Evolutionary conservation across 371 early-diverging fungal genomes (phyloP).

Genomic region (Mucor circinelloides): DNA sequence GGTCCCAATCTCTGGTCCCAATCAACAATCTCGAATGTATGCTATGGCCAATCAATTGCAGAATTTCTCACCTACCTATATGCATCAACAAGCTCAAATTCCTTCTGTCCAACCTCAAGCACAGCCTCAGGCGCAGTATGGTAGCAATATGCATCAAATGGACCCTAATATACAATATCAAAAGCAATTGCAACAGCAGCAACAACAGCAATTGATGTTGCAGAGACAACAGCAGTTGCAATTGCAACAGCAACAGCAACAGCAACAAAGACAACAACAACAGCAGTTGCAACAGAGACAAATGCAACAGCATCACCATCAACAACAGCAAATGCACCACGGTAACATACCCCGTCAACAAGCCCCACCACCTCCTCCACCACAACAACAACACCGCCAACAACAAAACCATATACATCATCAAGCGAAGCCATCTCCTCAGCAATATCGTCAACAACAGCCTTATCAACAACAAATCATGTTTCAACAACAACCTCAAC

Average conservation of each 20-base stretch:
- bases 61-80: constrained; percentile 4
- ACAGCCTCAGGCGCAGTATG: constrained; percentile 13
- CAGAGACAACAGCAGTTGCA: constrained; percentile 22
- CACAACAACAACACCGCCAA: constrained; percentile 6
- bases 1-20: constrained; percentile 25
- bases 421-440: not conserved
- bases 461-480: not conserved
- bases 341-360: not conserved
- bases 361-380: not conserved
- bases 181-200: constrained; percentile 6
- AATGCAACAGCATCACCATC: constrained; percentile 22
- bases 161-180: constrained; percentile 8
- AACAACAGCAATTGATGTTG: constrained; percentile 14
- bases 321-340: not conserved
- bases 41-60: constrained; percentile 17
- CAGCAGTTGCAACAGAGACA: constrained; percentile 10
- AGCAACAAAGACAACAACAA: constrained; percentile 2
- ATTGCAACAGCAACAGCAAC: constrained; percentile 17
- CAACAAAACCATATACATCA: constrained; percentile 26
- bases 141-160: constrained; percentile 2
- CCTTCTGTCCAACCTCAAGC: not conserved
- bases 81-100: constrained; percentile 1
- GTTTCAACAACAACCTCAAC: constrained; percentile 20
- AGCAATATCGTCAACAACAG: not conserved
- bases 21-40: constrained; percentile 23